phyloP scores from a whole-genome alignment of 192 early-diverging fungal species.

The Backusella parvicylindrica region DNA sequence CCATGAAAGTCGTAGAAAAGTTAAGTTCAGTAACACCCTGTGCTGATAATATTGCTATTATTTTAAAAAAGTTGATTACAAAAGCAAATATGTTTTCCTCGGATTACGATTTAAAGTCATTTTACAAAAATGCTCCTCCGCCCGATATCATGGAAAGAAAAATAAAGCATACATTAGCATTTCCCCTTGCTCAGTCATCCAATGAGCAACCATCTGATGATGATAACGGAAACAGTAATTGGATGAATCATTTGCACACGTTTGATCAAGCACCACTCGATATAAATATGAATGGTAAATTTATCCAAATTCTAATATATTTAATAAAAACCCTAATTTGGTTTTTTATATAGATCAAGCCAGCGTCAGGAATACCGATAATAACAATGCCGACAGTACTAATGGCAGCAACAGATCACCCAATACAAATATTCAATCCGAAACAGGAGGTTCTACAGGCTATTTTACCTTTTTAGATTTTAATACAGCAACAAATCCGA shows the following conservation, averaged over 20 bases:
- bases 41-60: not conserved
- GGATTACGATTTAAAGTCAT: not conserved
- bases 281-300: not conserved
- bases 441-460: not conserved
- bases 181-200: not conserved
- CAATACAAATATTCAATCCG: not conserved
- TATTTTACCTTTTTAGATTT: not conserved
- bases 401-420: not conserved
- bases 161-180: not conserved
- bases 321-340: not conserved
- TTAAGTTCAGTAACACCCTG: not conserved
- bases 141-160: not conserved
- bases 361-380: not conserved
- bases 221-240: not conserved
- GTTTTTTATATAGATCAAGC: not conserved
- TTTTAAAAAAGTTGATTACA: not conserved
- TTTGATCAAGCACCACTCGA: not conserved
- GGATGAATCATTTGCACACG: not conserved
- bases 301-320: not conserved
- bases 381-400: not conserved
- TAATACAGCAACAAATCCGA: not conserved
- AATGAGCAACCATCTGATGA: not conserved
- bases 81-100: not conserved
- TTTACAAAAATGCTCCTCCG: not conserved
- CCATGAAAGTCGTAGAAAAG: constrained; percentile 8